Evolutionary conservation across 495 filamentous ascomycete species (phyloP).

Genomic region (Tuber indicum): DNA sequence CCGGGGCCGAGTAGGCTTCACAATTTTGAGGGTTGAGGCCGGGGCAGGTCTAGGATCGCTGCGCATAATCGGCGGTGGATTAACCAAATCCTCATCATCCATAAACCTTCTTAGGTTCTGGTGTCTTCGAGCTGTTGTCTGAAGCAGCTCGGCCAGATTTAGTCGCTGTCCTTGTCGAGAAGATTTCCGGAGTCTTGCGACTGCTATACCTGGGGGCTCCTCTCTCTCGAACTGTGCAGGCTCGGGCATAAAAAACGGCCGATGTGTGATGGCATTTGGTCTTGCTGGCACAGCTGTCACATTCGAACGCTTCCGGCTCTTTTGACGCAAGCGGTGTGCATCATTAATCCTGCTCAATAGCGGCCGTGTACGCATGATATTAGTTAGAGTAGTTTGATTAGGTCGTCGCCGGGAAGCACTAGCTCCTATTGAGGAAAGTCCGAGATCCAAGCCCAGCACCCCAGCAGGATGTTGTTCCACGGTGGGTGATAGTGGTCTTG

Average conservation of each 20-base stretch:
- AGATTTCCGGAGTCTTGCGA: conserved; percentile 20
- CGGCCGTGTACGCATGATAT: conserved; percentile 14
- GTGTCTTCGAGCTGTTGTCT: conserved; percentile 15
- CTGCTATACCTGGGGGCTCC: conserved; percentile 14
- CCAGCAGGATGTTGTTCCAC: not conserved
- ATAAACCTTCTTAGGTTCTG: conserved; percentile 22
- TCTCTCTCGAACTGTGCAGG: conserved; percentile 19
- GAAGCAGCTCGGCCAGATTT: conserved; percentile 18
- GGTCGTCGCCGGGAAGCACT: not conserved
- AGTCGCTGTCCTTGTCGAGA: conserved; percentile 14
- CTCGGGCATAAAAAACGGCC: conserved; percentile 18
- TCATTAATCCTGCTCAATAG: conserved; percentile 10
- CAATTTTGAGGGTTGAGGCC: not conserved
- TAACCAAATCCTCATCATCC: conserved; percentile 18
- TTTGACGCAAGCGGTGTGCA: conserved; percentile 8
- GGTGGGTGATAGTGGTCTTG: not conserved
- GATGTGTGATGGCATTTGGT: conserved; percentile 13
- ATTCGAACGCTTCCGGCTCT: conserved; percentile 6
- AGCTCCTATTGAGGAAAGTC: not conserved
- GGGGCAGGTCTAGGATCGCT: not conserved
- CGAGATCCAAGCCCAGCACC: not conserved
- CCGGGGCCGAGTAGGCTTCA: conserved; percentile 10
- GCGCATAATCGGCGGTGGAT: not conserved
- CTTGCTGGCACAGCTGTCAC: conserved; percentile 13
- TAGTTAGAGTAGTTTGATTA: conserved; percentile 22